Base-by-base conservation (phyloP, 1,284 basidiomycete species). In the Microbotryomycetes sp. region DNA sequence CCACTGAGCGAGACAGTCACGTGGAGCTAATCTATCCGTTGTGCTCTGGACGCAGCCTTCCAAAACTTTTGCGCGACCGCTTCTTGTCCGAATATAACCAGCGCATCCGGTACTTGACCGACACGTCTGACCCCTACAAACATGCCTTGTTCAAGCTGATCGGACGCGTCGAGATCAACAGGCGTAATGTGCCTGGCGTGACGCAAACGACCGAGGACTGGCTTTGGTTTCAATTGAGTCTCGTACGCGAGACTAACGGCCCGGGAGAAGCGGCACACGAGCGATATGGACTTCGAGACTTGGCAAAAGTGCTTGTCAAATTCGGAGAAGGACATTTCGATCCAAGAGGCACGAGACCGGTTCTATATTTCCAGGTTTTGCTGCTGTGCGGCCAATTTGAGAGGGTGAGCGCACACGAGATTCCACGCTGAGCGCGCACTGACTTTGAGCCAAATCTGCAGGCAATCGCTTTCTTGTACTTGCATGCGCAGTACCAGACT, bases 161-260 rank as follows among this genome's bases (percentile, higher is more conserved):
- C 79, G 94, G 93, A 46, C 86, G 89, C 67, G 84, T 97, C 57
- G 94, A 99, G 70, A 84, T 91, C 2, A 77, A 83, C 5, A 81
- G 90, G 57, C 83, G 91, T 62, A 88, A 85, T 69, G 86, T 93
- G 1, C 82, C 84, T 9, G 83, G 87, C 52, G 89, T 97, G 5
- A 96, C 91, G 1, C 82, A 83, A 18, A 94, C 90, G 6, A 94
- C 91, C 4, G 94, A 97, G 74, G 94, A 97, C 76, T 99, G 96
- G 94, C 80, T 97, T 41, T 99, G 94, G 94, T 85, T 96, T 79
- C 94, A 99, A 78, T 82, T 98, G 21, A 82, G 85, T 18, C 87
- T 97, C 30, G 77, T 80, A 15, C 72, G 79, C 49, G 81, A 83
- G 68, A 72, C 72, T 54, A 65, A 63, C 13, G 68, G 58, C 16